Evolutionary conservation across 2,329 filamentous ascomycete genomes (phyloP).

Genomic region (Monosporascus sp.): DNA sequence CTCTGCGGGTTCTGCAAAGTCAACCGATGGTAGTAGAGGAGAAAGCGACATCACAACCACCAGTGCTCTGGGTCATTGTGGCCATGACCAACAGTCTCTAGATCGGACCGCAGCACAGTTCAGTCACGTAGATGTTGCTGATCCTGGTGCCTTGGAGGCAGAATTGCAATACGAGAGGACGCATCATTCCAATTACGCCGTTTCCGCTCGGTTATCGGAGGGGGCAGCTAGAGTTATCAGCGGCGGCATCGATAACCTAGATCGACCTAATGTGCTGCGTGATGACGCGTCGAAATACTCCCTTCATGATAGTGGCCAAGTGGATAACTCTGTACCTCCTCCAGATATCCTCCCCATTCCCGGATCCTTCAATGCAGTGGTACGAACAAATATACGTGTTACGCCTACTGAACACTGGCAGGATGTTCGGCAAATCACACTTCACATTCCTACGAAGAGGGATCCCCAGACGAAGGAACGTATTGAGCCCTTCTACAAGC

Average conservation of each 20-base stretch:
- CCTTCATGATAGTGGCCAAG: slow-evolving; percentile 14
- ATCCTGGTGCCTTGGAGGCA: slow-evolving; percentile 13
- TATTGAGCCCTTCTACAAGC: slow-evolving; percentile 42
- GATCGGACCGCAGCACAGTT: slow-evolving; percentile 22
- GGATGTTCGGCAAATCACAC: slow-evolving; percentile 77
- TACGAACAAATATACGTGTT: slow-evolving; percentile 65
- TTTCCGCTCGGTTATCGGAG: slow-evolving; percentile 20
- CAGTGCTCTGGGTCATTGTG: background rate
- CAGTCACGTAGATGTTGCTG: slow-evolving; percentile 20
- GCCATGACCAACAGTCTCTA: slow-evolving; percentile 8
- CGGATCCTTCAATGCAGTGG: slow-evolving; percentile 47
- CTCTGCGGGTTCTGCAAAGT: background rate
- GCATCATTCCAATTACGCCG: slow-evolving; percentile 6
- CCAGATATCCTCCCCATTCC: slow-evolving; percentile 50
- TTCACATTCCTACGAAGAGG: slow-evolving; percentile 39
- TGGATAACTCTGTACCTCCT: slow-evolving; percentile 20
- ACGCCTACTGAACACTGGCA: slow-evolving; percentile 82
- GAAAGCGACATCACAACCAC: background rate
- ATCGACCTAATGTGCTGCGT: slow-evolving; percentile 31
- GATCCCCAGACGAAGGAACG: slow-evolving; percentile 13
- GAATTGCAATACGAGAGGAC: slow-evolving; percentile 15
- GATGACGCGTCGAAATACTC: slow-evolving; percentile 30
- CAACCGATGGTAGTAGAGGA: slow-evolving; percentile 1
- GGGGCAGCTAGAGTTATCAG: slow-evolving; percentile 10
- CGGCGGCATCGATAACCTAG: slow-evolving; percentile 23